A percentile compares a stretch with the other conserved stretches of the same genome.
These are phyloP conservation scores for Neurospora sp. DNA, from an alignment of 495 filamentous ascomycete genomes.

Conservation along the genomic window DNA sequence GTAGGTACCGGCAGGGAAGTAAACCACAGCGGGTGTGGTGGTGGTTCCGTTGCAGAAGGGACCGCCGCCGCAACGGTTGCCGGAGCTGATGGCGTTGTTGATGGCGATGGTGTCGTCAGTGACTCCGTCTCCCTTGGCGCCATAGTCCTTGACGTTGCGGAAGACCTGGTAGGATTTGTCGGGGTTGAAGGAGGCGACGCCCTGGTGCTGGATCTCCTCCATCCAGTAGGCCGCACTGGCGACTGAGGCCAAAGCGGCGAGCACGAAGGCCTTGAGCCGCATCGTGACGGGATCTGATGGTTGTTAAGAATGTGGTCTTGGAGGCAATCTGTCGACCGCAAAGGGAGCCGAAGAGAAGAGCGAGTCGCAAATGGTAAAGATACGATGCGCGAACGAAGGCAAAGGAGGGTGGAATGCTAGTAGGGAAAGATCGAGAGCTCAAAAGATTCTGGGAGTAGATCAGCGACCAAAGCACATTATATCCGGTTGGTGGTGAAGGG, in stretches of 20 bases:
- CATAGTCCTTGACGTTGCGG: conserved; percentile 76
- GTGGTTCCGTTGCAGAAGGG: conserved; percentile 65
- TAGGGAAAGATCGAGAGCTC: background rate
- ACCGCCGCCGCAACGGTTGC: conserved; percentile 61
- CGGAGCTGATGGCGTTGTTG: conserved; percentile 65
- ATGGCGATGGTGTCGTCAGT: conserved; percentile 5
- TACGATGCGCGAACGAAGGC: background rate
- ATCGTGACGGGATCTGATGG: background rate
- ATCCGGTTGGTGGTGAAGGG: background rate
- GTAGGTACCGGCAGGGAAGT: conserved; percentile 60
- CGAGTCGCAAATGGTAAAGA: background rate
- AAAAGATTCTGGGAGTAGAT: background rate
- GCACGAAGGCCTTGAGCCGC: background rate
- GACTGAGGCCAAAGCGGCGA: background rate
- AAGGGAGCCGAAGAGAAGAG: background rate
- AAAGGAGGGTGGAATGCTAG: background rate
- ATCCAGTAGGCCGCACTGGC: conserved; percentile 33
- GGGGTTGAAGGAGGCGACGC: conserved; percentile 33
- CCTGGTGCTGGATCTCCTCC: conserved; percentile 35
- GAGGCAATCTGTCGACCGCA: background rate
- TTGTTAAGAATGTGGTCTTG: background rate
- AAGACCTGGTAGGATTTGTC: conserved; percentile 45
- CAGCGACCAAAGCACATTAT: background rate
- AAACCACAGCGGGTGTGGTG: conserved; percentile 56
- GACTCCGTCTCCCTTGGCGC: conserved; percentile 62